phyloP scores from a whole-genome alignment of 208 protist genomes.

The Leptomonas seymouri region DNA sequence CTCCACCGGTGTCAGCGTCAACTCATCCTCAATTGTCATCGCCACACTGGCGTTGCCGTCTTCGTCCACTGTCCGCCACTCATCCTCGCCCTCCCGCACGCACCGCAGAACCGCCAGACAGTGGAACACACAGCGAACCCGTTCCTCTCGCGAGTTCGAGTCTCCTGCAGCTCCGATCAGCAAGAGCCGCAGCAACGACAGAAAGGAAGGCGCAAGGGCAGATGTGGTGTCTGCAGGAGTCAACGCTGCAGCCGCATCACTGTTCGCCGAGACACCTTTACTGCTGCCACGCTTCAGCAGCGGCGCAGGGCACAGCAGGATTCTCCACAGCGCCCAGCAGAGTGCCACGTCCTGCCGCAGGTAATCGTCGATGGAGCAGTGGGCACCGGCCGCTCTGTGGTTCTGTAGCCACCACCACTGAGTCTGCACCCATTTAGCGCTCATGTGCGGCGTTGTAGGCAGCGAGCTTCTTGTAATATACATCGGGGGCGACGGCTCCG shows the following conservation, averaged over 20 bases:
- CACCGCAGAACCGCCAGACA: constrained; percentile 23
- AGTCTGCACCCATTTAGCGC: constrained; percentile 13
- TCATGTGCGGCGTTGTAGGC: constrained; percentile 4
- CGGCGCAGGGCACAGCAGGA: constrained; percentile 9
- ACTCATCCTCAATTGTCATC: constrained; percentile 26
- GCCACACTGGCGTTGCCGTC: constrained; percentile 4
- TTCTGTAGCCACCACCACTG: constrained; percentile 29
- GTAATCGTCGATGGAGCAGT: not conserved
- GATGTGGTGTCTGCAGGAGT: not conserved
- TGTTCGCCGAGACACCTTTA: not conserved
- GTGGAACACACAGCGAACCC: constrained; percentile 23
- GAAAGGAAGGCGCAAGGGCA: not conserved
- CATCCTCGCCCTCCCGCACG: constrained; percentile 6
- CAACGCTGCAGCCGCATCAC: not conserved
- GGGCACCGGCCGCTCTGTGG: not conserved
- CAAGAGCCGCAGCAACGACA: constrained; percentile 18
- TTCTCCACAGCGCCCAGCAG: constrained; percentile 32
- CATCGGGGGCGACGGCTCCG: not conserved
- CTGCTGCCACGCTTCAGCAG: not conserved
- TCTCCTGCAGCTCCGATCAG: constrained; percentile 10
- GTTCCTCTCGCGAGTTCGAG: constrained; percentile 17
- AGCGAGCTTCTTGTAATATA: not conserved
- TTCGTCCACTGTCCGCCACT: too few species aligned
- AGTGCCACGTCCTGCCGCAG: constrained; percentile 18
- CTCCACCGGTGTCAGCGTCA: constrained; percentile 31